Percentiles rank a stretch among this genome's conserved stretches.
phyloP scores from a whole-genome alignment of 257 asterid species.

The Coffea canephora region DNA sequence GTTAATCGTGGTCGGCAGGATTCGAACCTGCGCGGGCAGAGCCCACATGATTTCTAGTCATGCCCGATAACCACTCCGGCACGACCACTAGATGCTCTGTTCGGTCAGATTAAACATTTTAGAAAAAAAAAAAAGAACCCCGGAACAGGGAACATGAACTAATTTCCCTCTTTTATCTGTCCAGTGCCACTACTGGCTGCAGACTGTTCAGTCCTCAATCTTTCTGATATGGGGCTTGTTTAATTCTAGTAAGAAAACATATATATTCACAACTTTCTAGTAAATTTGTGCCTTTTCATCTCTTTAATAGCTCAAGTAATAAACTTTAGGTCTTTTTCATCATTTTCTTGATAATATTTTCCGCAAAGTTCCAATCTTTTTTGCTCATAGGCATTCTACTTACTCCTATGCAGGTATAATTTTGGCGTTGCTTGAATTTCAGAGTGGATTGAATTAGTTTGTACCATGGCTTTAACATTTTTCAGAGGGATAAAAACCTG shows the following conservation, averaged over 20 bases:
- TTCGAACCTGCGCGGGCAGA: slow-evolving; percentile 99
- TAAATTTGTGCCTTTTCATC: neutral
- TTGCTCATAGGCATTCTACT: neutral
- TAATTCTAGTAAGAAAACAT: neutral
- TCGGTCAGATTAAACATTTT: too few relatives aligned
- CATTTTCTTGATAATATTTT: neutral
- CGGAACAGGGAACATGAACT: neutral
- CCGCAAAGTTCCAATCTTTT: neutral
- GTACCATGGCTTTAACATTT: slow-evolving; percentile 70
- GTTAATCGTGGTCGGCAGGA: slow-evolving; percentile 90
- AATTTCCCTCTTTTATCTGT: neutral
- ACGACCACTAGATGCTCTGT: slow-evolving; percentile 48
- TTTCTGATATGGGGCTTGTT: neutral
- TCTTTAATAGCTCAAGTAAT: neutral
- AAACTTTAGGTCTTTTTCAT: neutral
- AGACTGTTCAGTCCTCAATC: neutral
- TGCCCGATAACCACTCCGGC: slow-evolving; percentile 99
- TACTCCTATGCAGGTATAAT: slow-evolving; percentile 18
- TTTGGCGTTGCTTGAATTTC: slow-evolving; percentile 5
- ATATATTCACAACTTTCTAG: neutral
- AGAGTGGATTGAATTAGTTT: neutral
- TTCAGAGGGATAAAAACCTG: slow-evolving; percentile 63
- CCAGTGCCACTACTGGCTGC: neutral
- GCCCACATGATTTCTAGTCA: slow-evolving; percentile 99
- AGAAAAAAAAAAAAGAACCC: too few relatives aligned